Evolutionary conservation across 1,284 basidiomycete species (phyloP), one percentile per base, ranked within the genome.

Genomic region (Pascua sp.): DNA sequence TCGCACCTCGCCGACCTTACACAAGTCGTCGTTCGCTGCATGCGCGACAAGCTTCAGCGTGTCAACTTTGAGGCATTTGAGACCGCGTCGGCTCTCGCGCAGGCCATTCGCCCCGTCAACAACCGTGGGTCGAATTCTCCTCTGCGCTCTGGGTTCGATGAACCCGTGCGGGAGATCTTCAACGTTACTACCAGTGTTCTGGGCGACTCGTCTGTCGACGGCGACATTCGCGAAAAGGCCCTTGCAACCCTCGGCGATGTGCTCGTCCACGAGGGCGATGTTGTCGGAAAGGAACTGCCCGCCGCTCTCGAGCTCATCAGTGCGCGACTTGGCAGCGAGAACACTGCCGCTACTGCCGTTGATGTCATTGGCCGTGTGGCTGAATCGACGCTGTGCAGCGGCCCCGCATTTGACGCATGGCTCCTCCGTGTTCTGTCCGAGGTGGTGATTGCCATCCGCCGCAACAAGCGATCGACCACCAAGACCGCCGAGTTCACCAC

Each of bases 191-290:
- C 89, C 2, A 74, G 79, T 17, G 82, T 91, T 41, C 79, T 98
- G 42, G 84, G 80, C 50, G 88, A 85, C 51, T 84, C 88, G 58
- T 89, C 91, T 62, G 91, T 92, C 5, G 95, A 98, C 72, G 86
- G 90, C 11, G 92, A 97, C 63, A 91, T 98, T 39, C 85, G 91
- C 43, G 83, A 85, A 41, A 85, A 84, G 62, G 91, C 91, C 0
- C 87, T 98, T 67, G 85, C 87, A 39, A 86, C 85, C 45, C 83
- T 97, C 41, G 91, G 89, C 1, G 88, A 91, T 67, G 78, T 98
- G 5, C 89, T 97, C 82, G 83, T 91, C 41, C 86, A 86, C 63
- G 90, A 91, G 11, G 88, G 89, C 0, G 90, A 92, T 51, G 79
- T 85, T 15, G 67, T 83, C 13, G 65, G 69, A 0, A 13, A 56